These are phyloP conservation scores for Phlebiopsis gigantea DNA, from an alignment of 768 basidiomycete genomes.

Conservation along the genomic window DNA sequence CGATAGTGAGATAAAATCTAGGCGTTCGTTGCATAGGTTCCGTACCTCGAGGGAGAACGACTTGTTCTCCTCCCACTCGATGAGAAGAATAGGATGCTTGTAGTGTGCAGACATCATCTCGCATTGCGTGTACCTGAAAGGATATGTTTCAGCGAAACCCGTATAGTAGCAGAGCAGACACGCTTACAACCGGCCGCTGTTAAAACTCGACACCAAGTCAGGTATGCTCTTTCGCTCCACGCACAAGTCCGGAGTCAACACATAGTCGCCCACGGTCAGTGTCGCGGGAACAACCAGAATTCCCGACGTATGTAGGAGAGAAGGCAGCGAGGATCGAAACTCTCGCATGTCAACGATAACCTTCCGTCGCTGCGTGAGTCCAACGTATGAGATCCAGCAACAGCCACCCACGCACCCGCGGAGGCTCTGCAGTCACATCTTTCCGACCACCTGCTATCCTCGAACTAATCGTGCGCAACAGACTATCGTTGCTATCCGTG, in stretches of 20 bases:
- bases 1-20: not conserved
- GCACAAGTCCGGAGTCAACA: conserved; percentile 91
- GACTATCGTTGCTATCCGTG: conserved; percentile 41
- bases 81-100: conserved; percentile 86
- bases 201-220: conserved; percentile 91
- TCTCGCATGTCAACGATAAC: conserved; percentile 97
- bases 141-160: not conserved
- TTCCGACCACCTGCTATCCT: conserved; percentile 84
- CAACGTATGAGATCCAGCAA: too few relatives aligned
- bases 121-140: conserved; percentile 86
- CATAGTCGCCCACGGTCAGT: conserved; percentile 93
- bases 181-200: conserved; percentile 84
- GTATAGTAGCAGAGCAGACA: not conserved
- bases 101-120: conserved; percentile 96
- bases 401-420: conserved; percentile 39
- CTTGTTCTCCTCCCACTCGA: conserved; percentile 98
- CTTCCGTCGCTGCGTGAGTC: conserved; percentile 32
- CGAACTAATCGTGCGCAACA: conserved; percentile 78
- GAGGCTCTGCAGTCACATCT: conserved; percentile 58
- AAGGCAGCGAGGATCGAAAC: conserved; percentile 89
- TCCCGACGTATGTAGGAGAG: conserved; percentile 77
- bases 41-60: conserved; percentile 83
- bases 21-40: not conserved
- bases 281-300: conserved; percentile 86
- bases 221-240: conserved; percentile 94